Evolutionary conservation across 106 monocot species (phyloP), one percentile per base, ranked within the genome.

Genomic region (Allium sativum): DNA sequence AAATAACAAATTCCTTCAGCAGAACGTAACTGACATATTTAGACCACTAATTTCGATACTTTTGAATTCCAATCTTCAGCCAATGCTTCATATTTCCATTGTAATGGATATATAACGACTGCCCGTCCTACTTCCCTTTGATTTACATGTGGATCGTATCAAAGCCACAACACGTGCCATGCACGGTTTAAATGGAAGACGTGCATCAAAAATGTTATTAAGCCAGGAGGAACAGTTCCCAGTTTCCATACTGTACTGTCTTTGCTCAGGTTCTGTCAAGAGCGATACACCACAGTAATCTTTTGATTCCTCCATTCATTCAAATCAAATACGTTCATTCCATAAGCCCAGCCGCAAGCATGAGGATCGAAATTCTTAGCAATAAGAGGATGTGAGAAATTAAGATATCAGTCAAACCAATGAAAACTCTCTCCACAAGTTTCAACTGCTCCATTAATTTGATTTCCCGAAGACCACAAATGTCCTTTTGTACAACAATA

Each of bases 81-180:
- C 80, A 80, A n/a, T 74, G 80, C 71, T 80, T 80, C 80, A 80
- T 56, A 31, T 81, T 81, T 45, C 80, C 80, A 44, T 76, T 81
- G 58, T 72, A 81, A 54, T 81, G 80, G n/a, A n/a, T n/a, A n/a
- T 10, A 81, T 60, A 6, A 72, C 80, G 0, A 76, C 76, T 3
- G 80, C 80, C 7, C 68, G 54, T 18, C 72, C 76, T 13, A 81
- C 72, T 2, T 81, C 72, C 50, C 51, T 68, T 14, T 42, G 61
- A 62, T 55, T 68, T 10, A 81, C 56, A 44, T 76, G 63, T 5
- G 80, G 80, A 22, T 81, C 76, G 47, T 81, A 81, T 5, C 80
- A 75, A 14, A 81, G 76, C 42, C 80, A 75, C 11, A 81, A 58
- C 17, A 81, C 68, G 41, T 81, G 80, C 80, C 80, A 81, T 45